These are phyloP conservation scores for Basidiobolus meristosporus DNA, from an alignment of 371 early-diverging fungal species.

Conservation along the genomic window DNA sequence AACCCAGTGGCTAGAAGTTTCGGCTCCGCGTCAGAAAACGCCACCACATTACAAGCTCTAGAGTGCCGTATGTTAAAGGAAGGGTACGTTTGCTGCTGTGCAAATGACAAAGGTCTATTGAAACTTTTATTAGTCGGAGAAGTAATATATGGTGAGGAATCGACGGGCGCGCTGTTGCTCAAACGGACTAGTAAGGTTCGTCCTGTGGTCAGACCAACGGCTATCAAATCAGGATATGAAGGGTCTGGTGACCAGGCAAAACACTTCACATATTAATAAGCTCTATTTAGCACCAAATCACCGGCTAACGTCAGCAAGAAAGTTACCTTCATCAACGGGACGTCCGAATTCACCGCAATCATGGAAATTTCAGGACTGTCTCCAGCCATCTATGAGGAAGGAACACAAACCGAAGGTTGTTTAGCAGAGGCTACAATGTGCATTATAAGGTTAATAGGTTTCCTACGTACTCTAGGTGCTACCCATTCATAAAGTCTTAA, in stretches of 20 bases:
- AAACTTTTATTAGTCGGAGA: slow-evolving; percentile 9
- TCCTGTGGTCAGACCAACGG: slow-evolving; percentile 52
- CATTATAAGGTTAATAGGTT: too few relatives aligned
- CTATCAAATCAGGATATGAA: slow-evolving; percentile 35
- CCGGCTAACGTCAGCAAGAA: not conserved
- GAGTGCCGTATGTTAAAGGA: slow-evolving; percentile 29
- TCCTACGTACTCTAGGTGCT: too few relatives aligned
- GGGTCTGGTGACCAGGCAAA: slow-evolving; percentile 61
- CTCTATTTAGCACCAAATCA: not conserved
- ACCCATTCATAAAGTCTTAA: slow-evolving; percentile 1
- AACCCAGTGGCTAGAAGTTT: slow-evolving; percentile 41
- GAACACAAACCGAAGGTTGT: not conserved
- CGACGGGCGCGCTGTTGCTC: slow-evolving; percentile 19
- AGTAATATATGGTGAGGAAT: slow-evolving; percentile 7
- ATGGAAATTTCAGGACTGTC: slow-evolving; percentile 21
- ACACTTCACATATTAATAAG: slow-evolving; percentile 17
- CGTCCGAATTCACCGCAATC: slow-evolving; percentile 34
- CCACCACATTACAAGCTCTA: slow-evolving; percentile 51
- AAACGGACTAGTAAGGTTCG: slow-evolving; percentile 33
- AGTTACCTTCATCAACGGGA: slow-evolving; percentile 34
- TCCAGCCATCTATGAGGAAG: slow-evolving; percentile 16
- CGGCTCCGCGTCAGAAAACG: slow-evolving; percentile 38
- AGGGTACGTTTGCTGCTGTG: slow-evolving; percentile 14
- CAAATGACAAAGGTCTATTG: slow-evolving; percentile 1
- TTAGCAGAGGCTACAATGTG: not conserved